phyloP scores from a whole-genome alignment of 1,284 basidiomycete species.

The Austropuccinia psidii region DNA sequence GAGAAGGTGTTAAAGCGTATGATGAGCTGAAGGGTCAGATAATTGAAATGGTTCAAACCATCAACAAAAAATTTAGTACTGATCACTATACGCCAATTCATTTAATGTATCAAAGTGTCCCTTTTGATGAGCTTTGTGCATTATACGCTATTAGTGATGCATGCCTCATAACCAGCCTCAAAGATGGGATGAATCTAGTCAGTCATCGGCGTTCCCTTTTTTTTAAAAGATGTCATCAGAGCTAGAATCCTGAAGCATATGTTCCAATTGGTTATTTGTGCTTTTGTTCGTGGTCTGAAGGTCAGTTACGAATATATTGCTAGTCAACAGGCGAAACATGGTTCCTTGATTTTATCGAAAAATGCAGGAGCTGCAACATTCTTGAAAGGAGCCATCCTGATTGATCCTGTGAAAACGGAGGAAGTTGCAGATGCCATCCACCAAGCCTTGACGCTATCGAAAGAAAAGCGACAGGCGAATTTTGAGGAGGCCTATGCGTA shows the following conservation, averaged over 20 bases:
- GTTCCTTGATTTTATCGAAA: constrained; percentile 95
- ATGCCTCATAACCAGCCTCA: constrained; percentile 85
- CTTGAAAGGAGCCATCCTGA: constrained; percentile 82
- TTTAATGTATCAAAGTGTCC: constrained; percentile 76
- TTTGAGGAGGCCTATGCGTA: constrained; percentile 82
- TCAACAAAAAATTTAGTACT: constrained; percentile 96
- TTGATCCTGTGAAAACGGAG: constrained; percentile 71
- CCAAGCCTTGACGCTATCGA: constrained; percentile 81
- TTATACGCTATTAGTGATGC: constrained; percentile 94
- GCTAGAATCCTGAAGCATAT: neutral
- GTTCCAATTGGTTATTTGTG: neutral
- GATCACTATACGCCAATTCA: constrained; percentile 99
- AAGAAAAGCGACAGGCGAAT: constrained; percentile 72
- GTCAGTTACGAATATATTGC: constrained; percentile 99
- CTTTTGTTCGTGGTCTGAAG: constrained; percentile 64
- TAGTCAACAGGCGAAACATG: constrained; percentile 82
- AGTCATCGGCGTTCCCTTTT: constrained; percentile 43
- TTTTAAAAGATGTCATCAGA: neutral
- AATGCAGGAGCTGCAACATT: constrained; percentile 97
- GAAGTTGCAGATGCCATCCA: constrained; percentile 93
- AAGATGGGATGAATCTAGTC: constrained; percentile 98
- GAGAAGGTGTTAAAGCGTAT: constrained; percentile 98
- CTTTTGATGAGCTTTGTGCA: constrained; percentile 91
- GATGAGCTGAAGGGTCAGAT: constrained; percentile 93
- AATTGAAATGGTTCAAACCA: constrained; percentile 94